These are phyloP conservation scores for Pseudoscleropodium purum DNA, from an alignment of 225 moss, liverwort and hornwort genomes.

Conservation along the genomic window DNA sequence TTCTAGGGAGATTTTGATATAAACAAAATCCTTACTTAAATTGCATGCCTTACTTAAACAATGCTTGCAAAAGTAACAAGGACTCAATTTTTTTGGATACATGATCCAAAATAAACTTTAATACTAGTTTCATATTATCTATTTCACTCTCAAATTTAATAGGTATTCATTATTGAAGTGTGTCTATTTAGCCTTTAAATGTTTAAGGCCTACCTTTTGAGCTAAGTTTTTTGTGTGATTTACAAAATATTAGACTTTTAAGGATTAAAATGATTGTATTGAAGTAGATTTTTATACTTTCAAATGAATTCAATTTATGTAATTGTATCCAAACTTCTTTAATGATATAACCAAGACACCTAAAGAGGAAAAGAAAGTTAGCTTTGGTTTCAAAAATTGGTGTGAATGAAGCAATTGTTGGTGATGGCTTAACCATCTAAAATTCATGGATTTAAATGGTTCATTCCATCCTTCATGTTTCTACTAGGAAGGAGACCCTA, in stretches of 20 bases:
- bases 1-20: neutral
- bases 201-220: neutral
- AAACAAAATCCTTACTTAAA: too few species aligned
- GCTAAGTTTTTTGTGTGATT: neutral
- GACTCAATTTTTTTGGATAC: neutral
- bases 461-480: neutral
- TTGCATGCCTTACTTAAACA: neutral
- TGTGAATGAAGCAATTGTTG: neutral
- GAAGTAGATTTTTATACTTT: neutral
- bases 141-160: neutral
- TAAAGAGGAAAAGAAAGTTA: neutral
- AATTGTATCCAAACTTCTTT: neutral
- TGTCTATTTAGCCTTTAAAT: neutral
- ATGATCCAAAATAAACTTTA: neutral
- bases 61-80: neutral
- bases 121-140: neutral
- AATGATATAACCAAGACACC: neutral
- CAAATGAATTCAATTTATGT: neutral
- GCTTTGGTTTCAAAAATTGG: neutral
- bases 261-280: neutral
- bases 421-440: neutral
- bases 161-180: neutral
- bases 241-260: neutral
- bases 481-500: fast-evolving
- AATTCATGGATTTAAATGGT: neutral